phyloP scores from a whole-genome alignment of 768 basidiomycete species.

The Tricholoma sp. region DNA sequence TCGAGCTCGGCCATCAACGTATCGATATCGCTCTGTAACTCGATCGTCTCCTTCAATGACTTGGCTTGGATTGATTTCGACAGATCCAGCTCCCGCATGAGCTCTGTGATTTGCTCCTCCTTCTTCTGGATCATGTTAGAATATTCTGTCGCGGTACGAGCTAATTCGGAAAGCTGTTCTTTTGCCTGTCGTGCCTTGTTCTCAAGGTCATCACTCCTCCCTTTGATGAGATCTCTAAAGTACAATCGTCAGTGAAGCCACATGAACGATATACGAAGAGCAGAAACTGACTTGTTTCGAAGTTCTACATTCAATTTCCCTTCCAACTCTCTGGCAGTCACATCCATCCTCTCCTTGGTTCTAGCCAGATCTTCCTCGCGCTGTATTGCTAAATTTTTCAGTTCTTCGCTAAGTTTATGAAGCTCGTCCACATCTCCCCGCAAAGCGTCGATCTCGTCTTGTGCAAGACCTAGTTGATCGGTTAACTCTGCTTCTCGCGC shows the following conservation, averaged over 20 bases:
- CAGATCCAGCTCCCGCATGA: constrained; percentile 48
- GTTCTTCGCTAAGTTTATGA: constrained; percentile 60
- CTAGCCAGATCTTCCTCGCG: constrained; percentile 78
- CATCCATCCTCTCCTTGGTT: constrained; percentile 71
- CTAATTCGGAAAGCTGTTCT: constrained; percentile 72
- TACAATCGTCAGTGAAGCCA: constrained; percentile 1
- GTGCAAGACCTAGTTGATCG: constrained; percentile 51
- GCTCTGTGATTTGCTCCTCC: constrained; percentile 59
- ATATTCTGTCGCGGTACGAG: constrained; percentile 72
- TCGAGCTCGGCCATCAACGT: constrained; percentile 58
- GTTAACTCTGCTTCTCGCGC: constrained; percentile 58
- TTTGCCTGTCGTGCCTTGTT: constrained; percentile 65
- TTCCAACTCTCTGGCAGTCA: constrained; percentile 60
- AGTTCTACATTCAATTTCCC: constrained; percentile 61
- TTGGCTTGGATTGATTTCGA: constrained; percentile 51
- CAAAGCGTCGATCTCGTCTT: constrained; percentile 54
- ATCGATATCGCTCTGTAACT: constrained; percentile 66
- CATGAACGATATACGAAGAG: neutral
- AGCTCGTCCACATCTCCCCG: constrained; percentile 57
- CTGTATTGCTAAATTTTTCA: constrained; percentile 60
- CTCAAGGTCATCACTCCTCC: constrained; percentile 57
- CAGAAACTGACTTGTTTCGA: constrained; percentile 50
- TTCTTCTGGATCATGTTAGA: constrained; percentile 71
- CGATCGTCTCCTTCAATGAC: constrained; percentile 54
- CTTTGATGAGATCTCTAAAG: constrained; percentile 57